Percentiles rank a stretch among this genome's conserved stretches.
Evolutionary conservation across 2,329 filamentous ascomycete genomes (phyloP).

Genomic region (Bipolaris cookei): DNA sequence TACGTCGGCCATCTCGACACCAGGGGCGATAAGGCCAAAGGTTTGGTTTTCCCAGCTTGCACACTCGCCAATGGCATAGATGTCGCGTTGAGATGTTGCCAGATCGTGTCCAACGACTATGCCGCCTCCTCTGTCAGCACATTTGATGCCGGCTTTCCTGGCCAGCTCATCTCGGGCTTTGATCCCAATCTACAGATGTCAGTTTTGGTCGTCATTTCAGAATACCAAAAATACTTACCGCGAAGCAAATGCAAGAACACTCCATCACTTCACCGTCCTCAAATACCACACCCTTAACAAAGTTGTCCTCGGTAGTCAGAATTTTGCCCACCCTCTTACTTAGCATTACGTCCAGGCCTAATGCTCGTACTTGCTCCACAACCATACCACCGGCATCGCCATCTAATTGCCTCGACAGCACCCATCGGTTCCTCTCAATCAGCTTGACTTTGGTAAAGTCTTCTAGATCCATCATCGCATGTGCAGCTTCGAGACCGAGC

Average conservation of each 20-base stretch:
- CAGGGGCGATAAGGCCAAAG: constrained; percentile 86
- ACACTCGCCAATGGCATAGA: constrained; percentile 91
- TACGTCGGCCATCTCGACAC: constrained; percentile 91
- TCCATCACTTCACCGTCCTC: constrained; percentile 80
- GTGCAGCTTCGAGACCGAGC: constrained; percentile 85
- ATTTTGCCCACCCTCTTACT: constrained; percentile 76
- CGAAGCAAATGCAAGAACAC: constrained; percentile 85
- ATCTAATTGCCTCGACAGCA: constrained; percentile 82
- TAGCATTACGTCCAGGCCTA: constrained; percentile 82
- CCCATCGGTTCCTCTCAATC: constrained; percentile 83
- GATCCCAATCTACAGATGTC: constrained; percentile 69
- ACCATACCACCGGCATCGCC: constrained; percentile 81
- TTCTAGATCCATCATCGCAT: constrained; percentile 87
- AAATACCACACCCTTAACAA: constrained; percentile 75
- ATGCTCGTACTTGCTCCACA: constrained; percentile 76
- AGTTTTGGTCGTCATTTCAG: constrained; percentile 1
- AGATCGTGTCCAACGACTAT: constrained; percentile 72
- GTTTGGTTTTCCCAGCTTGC: constrained; percentile 88
- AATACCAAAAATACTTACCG: constrained; percentile 53
- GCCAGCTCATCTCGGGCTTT: constrained; percentile 81
- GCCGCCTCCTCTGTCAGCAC: constrained; percentile 75
- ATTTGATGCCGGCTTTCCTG: constrained; percentile 70
- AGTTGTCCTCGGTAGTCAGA: constrained; percentile 69
- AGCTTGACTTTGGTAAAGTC: constrained; percentile 76
- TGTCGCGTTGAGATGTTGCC: constrained; percentile 71